Conservation (phyloP, 2,329 filamentous ascomycete species). For the Pyrenochaeta sp. region DNA sequence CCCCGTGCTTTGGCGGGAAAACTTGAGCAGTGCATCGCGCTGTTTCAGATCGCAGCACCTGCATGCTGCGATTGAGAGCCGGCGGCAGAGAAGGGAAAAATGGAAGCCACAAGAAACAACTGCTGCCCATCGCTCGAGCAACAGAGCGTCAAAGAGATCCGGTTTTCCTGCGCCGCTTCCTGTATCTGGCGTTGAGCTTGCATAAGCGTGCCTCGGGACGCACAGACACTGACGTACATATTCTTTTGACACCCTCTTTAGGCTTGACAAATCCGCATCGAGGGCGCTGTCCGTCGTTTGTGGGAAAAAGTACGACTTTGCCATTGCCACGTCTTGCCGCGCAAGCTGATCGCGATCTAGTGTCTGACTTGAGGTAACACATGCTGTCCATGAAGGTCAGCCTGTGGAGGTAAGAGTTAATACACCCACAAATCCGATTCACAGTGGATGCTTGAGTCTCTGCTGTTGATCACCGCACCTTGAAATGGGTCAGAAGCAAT, state of each 20-base stretch:
- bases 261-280: slow-evolving; percentile 3
- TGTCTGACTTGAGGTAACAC: background rate
- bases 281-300: slow-evolving; percentile 2
- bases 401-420: too few species aligned
- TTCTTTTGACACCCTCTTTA: slow-evolving; percentile 5
- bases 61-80: background rate
- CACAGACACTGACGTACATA: slow-evolving; percentile 9
- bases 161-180: slow-evolving; percentile 13
- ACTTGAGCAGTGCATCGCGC: slow-evolving; percentile 10
- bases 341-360: background rate
- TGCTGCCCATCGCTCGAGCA: slow-evolving; percentile 17
- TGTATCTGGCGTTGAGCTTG: slow-evolving; percentile 5
- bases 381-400: background rate
- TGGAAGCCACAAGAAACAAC: slow-evolving; percentile 7
- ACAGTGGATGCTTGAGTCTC: too few species aligned
- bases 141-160: slow-evolving; percentile 19
- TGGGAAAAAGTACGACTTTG: background rate
- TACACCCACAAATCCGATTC: too few species aligned
- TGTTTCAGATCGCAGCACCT: slow-evolving; percentile 22
- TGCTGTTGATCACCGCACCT: too few species aligned
- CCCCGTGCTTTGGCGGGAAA: slow-evolving; percentile 4
- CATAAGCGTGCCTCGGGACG: slow-evolving; percentile 11
- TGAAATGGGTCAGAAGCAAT: too few species aligned
- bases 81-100: background rate
- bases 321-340: background rate